phyloP scores from a whole-genome alignment of 2,329 filamentous ascomycete genomes.

The Elsinoe perseae region DNA sequence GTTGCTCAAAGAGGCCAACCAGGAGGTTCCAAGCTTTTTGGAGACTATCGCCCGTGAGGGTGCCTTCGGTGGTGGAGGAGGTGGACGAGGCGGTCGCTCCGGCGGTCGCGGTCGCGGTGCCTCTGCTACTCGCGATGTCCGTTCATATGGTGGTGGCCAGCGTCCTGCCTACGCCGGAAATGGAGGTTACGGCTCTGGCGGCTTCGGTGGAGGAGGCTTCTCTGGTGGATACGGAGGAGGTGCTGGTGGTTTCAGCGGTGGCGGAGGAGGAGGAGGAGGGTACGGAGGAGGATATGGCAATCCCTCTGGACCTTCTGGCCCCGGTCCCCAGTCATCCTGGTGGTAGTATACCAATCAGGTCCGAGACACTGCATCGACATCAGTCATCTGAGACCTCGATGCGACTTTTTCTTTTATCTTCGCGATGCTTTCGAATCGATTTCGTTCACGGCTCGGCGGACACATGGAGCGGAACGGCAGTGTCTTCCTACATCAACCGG shows the following conservation, averaged over 20 bases:
- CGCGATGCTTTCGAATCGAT: conserved; percentile 18
- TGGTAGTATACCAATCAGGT: conserved; percentile 42
- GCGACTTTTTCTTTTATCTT: conserved; percentile 18
- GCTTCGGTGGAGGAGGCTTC: conserved; percentile 35
- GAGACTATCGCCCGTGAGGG: conserved; percentile 96
- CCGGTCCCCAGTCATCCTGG: conserved; percentile 52
- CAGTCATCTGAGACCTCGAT: not conserved
- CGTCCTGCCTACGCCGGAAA: conserved; percentile 56
- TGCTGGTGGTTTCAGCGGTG: conserved; percentile 40
- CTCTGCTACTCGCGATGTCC: conserved; percentile 76
- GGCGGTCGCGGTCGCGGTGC: conserved; percentile 66
- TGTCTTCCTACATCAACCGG: conserved; percentile 31
- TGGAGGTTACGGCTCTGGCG: conserved; percentile 37
- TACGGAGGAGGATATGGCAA: conserved; percentile 58
- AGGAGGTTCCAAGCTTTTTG: conserved; percentile 87
- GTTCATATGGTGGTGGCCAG: conserved; percentile 45
- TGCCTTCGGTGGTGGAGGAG: conserved; percentile 66
- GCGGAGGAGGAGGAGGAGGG: conserved; percentile 32
- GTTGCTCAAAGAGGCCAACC: conserved; percentile 97
- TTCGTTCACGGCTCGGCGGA: conserved; percentile 15
- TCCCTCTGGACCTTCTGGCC: conserved; percentile 55
- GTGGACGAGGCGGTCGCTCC: conserved; percentile 53
- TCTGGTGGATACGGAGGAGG: conserved; percentile 29
- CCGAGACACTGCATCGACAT: not conserved
- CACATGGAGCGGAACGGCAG: conserved; percentile 20